Evolutionary conservation across 345 rosid genomes (phyloP).

Genomic region (Laguncularia racemosa): DNA sequence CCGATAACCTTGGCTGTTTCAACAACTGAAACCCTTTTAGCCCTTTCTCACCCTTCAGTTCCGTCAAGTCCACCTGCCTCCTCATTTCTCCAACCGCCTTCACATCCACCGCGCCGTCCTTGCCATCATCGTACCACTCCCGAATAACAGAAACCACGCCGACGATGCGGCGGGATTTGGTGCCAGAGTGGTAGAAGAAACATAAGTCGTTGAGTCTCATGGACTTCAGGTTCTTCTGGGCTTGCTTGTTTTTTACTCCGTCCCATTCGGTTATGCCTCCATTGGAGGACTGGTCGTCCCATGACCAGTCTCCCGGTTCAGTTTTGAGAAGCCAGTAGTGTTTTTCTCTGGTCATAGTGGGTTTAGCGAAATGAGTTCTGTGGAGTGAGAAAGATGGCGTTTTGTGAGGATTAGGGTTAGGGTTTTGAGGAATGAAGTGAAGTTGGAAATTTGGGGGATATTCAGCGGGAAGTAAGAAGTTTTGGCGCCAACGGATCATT

Average conservation of each 20-base stretch:
- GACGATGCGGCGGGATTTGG: constrained; percentile 57
- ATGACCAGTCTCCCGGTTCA: constrained; percentile 94
- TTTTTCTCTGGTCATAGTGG: constrained; percentile 17
- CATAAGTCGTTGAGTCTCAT: constrained; percentile 71
- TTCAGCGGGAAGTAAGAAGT: too few relatives aligned
- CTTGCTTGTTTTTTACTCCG: constrained; percentile 90
- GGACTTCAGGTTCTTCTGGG: constrained; percentile 73
- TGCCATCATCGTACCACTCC: constrained; percentile 52
- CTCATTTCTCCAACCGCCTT: constrained; percentile 77
- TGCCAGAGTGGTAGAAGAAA: constrained; percentile 93
- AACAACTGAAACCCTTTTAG: constrained; percentile 60
- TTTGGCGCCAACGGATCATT: too few relatives aligned
- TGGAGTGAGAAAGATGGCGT: background rate
- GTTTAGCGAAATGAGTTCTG: background rate
- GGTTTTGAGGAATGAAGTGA: background rate
- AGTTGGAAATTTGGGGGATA: too few relatives aligned
- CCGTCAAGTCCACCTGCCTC: constrained; percentile 58
- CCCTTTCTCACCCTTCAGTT: constrained; percentile 57
- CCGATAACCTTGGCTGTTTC: constrained; percentile 86
- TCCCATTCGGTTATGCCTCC: constrained; percentile 76
- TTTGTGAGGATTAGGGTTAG: background rate
- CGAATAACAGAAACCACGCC: constrained; percentile 69
- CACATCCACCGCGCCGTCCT: constrained; percentile 68
- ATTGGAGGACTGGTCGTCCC: constrained; percentile 84
- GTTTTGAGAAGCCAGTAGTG: constrained; percentile 84